phyloP scores from a whole-genome alignment of 306 rosid genomes.

The Corylus heterophylla region DNA sequence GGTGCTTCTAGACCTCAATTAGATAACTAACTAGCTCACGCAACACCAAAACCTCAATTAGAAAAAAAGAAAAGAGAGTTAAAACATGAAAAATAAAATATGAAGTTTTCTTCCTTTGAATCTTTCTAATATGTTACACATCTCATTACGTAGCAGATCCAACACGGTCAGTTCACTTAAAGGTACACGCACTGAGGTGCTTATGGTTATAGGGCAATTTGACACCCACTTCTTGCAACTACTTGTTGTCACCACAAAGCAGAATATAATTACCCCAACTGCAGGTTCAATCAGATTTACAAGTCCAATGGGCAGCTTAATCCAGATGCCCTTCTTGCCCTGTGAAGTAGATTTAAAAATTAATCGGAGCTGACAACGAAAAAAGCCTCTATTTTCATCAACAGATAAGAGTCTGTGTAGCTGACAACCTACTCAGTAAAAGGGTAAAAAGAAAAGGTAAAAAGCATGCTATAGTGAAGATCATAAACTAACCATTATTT shows the following conservation, averaged over 20 bases:
- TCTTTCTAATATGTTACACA: background rate
- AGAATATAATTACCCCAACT: slow-evolving; percentile 41
- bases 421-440: background rate
- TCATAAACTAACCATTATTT: background rate
- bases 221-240: background rate
- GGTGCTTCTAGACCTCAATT: background rate
- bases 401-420: background rate
- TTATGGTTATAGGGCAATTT: background rate
- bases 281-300: slow-evolving; percentile 51
- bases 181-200: background rate
- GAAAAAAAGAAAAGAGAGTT: no score
- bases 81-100: background rate
- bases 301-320: slow-evolving; percentile 49
- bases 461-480: background rate
- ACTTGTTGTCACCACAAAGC: background rate
- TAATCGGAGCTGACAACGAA: slow-evolving; percentile 2
- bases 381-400: background rate
- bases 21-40: no score
- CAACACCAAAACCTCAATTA: no score
- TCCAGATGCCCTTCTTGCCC: slow-evolving; percentile 60
- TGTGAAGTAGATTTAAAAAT: slow-evolving; percentile 22
- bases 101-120: background rate
- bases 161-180: background rate
- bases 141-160: background rate
- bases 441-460: background rate